Evolutionary conservation across 2,329 filamentous ascomycete genomes (phyloP).

Genomic region (Arthrinium phaeospermum): DNA sequence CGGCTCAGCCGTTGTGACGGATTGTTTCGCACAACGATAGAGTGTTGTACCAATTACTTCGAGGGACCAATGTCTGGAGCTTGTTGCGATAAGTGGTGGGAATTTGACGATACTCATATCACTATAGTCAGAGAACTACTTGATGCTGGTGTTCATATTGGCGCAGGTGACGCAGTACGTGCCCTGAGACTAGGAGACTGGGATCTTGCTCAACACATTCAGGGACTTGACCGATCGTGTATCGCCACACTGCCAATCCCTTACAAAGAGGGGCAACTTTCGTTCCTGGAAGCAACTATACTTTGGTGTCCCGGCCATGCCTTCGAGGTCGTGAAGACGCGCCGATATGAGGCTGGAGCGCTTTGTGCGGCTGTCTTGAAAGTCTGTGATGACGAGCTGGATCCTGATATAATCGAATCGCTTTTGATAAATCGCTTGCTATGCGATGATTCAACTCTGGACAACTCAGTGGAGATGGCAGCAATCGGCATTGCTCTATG

Average conservation of each 20-base stretch:
- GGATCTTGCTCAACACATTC: not conserved
- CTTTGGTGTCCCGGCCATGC: not conserved
- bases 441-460: not conserved
- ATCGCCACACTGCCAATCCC: not conserved
- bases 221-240: not conserved
- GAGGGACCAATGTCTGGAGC: rapidly evolving
- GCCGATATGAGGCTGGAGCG: not conserved
- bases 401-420: not conserved
- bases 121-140: not conserved
- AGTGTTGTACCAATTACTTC: not conserved
- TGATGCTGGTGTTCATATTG: not conserved
- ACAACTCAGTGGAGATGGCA: not conserved
- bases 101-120: too few species aligned
- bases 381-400: not conserved
- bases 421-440: not conserved
- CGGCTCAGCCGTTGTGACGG: not conserved
- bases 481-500: not conserved
- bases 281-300: not conserved
- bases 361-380: not conserved
- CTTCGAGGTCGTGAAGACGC: not conserved
- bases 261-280: not conserved
- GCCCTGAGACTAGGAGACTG: not conserved
- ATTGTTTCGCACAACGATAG: not conserved
- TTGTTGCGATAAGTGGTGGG: not conserved
- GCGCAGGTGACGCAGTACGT: not conserved